These are phyloP conservation scores for Alnus rubra DNA, from an alignment of 306 rosid species.

Conservation along the genomic window DNA sequence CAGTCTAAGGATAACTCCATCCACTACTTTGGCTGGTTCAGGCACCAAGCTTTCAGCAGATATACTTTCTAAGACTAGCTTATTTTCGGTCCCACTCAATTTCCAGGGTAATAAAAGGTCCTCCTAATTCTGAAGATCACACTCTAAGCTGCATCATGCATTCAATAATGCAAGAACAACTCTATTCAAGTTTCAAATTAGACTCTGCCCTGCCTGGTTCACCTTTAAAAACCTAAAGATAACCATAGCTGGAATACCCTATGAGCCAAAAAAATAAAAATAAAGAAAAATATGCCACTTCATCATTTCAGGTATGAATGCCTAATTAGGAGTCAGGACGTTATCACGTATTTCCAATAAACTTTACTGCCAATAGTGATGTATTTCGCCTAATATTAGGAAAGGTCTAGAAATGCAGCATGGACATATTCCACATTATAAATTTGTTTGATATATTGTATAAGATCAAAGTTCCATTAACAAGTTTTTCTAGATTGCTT, in stretches of 20 bases:
- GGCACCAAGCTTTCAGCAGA: background rate
- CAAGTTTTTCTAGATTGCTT: background rate
- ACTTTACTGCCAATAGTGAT: background rate
- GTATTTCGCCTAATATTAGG: background rate
- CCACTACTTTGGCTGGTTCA: background rate
- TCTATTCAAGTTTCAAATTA: background rate
- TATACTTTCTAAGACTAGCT: background rate
- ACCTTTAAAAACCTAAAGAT: background rate
- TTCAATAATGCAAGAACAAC: constrained; percentile 1
- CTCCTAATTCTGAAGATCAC: background rate
- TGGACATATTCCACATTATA: too few species aligned
- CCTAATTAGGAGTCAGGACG: background rate
- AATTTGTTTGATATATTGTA: too few species aligned
- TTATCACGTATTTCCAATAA: background rate
- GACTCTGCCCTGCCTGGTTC: background rate
- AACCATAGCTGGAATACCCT: background rate
- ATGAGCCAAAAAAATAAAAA: background rate
- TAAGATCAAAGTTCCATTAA: background rate
- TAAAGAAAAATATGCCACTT: background rate
- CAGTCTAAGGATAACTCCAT: background rate
- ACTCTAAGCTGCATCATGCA: background rate
- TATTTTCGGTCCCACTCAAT: background rate
- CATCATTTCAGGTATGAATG: background rate
- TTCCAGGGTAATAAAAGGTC: background rate
- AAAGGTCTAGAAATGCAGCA: too few species aligned